Base-by-base conservation (phyloP, 306 rosid genomes). In the Casuarina cunninghamiana region DNA sequence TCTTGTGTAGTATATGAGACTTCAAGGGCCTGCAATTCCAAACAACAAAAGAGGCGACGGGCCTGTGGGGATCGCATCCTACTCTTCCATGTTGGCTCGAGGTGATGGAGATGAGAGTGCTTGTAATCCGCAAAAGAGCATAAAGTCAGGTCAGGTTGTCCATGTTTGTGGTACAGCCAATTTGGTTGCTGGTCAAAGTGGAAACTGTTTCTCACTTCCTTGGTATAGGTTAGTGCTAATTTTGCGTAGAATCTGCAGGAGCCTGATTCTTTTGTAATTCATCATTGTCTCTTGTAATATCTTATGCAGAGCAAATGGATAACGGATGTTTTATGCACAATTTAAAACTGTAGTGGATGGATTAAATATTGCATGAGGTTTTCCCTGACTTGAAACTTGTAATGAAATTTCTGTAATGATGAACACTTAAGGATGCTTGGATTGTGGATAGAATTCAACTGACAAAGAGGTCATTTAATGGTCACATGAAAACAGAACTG, bases 211-310 rank as follows among this genome's bases (percentile, higher is more conserved):
- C 2, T 81, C 71, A 44, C 90, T 86, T 86, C 97, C 94, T 74
- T 83, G 94, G 92, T 71, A 86, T 75, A 80, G 96, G 93, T 89
- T 26, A 86, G 96, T 84, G 49, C 43, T 19, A 13, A 48, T 73
- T 57, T 69, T 35, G 42, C 41, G 44, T 70, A 46, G 35, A 10
- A n/a, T 45, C 50, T 75, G 39, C 45, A 35, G 76, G 53, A 9
- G 41, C 61, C 69, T 55, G 6, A 44, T 69, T 80, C 8, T 50
- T 35, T 49, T 44, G 13, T 37, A 15, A n/a, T 69, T 67, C n/a
- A n/a, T 16, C 70, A 57, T 10, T 39, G 73, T 46, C 44, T 4
- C 16, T 12, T 62, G 41, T 43, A 39, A 62, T 35, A 44, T 37
- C 1, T 16, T 16, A 38, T 62, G 43, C 17, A 19, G 9, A 19